Evolutionary conservation across 163 green algal genomes (phyloP).

Genomic region (Smithsoniella earleae): DNA sequence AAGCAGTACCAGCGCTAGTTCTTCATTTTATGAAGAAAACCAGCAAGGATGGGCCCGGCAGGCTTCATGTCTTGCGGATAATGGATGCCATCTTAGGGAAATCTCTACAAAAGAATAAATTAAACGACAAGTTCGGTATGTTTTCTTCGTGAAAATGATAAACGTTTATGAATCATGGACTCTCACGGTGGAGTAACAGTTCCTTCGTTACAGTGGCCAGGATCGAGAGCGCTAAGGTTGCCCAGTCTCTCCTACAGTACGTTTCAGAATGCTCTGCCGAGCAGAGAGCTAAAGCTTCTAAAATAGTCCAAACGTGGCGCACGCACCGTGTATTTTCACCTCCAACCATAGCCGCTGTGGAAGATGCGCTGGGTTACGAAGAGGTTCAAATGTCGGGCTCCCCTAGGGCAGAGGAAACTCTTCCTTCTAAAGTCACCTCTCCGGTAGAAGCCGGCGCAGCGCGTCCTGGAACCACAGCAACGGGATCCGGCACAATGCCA

Average conservation of each 20-base stretch:
- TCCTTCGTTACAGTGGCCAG: slow-evolving; percentile 6
- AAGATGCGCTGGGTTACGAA: slow-evolving; percentile 8
- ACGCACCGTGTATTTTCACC: slow-evolving; percentile 13
- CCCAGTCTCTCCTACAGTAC: background rate
- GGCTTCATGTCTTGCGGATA: background rate
- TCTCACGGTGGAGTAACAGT: too few species aligned
- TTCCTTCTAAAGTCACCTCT: background rate
- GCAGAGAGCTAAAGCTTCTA: slow-evolving; percentile 17
- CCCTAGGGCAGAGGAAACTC: too few species aligned
- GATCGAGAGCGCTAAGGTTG: slow-evolving; percentile 4
- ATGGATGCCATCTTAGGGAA: slow-evolving; percentile 24
- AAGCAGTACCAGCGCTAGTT: slow-evolving; percentile 12
- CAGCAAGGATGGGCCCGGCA: slow-evolving; percentile 4
- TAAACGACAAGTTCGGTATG: slow-evolving; percentile 21
- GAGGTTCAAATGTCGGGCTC: too few species aligned
- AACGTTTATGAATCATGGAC: too few species aligned
- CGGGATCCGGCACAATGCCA: too few species aligned
- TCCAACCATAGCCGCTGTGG: background rate
- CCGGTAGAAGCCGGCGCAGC: background rate
- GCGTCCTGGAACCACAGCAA: too few species aligned
- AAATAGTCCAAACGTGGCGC: slow-evolving; percentile 7
- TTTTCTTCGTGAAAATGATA: too few species aligned
- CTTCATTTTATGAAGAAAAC: background rate
- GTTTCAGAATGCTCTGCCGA: background rate
- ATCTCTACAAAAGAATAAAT: background rate